A percentile compares a stretch with the other conserved stretches of the same genome.
Conservation (phyloP, 2,329 filamentous ascomycete species). For the Monilinia fructigena region DNA sequence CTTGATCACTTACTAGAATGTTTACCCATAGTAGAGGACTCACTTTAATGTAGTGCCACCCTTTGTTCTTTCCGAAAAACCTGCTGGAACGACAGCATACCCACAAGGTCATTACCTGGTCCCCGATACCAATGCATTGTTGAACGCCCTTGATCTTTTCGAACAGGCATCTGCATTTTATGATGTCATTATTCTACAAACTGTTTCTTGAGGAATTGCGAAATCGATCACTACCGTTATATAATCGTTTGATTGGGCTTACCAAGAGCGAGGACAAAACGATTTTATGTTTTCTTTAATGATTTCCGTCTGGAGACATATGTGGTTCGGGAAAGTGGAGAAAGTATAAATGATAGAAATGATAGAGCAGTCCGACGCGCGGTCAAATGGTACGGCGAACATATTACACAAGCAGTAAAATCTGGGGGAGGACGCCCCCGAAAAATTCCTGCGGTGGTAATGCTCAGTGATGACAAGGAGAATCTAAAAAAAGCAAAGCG, state of each 20-base stretch:
- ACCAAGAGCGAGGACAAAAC: slow-evolving; percentile 97
- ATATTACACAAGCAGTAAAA: slow-evolving; percentile 65
- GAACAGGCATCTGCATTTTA: slow-evolving; percentile 90
- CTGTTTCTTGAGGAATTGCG: slow-evolving; percentile 95
- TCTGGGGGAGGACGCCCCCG: slow-evolving; percentile 51
- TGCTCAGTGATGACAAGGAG: slow-evolving; percentile 90
- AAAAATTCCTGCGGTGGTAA: slow-evolving; percentile 73
- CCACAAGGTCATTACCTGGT: slow-evolving; percentile 90
- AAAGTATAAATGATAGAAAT: slow-evolving; percentile 95
- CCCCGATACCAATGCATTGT: slow-evolving; percentile 91
- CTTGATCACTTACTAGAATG: not conserved
- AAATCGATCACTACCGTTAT: slow-evolving; percentile 89
- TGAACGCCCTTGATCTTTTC: slow-evolving; percentile 96
- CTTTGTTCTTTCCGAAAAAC: slow-evolving; percentile 85
- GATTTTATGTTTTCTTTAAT: slow-evolving; percentile 99
- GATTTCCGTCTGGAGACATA: slow-evolving; percentile 94
- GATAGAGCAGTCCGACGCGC: slow-evolving; percentile 86
- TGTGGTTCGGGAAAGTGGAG: slow-evolving; percentile 68
- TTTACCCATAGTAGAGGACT: not conserved
- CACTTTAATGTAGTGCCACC: slow-evolving; percentile 58
- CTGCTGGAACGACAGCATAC: slow-evolving; percentile 78
- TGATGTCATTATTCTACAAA: slow-evolving; percentile 95
- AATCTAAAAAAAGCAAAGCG: slow-evolving; percentile 79
- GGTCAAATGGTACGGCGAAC: slow-evolving; percentile 85
- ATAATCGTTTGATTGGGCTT: slow-evolving; percentile 85